These are phyloP conservation scores for Sporobolomyces phaffii DNA, from an alignment of 768 basidiomycete species.

Conservation along the genomic window DNA sequence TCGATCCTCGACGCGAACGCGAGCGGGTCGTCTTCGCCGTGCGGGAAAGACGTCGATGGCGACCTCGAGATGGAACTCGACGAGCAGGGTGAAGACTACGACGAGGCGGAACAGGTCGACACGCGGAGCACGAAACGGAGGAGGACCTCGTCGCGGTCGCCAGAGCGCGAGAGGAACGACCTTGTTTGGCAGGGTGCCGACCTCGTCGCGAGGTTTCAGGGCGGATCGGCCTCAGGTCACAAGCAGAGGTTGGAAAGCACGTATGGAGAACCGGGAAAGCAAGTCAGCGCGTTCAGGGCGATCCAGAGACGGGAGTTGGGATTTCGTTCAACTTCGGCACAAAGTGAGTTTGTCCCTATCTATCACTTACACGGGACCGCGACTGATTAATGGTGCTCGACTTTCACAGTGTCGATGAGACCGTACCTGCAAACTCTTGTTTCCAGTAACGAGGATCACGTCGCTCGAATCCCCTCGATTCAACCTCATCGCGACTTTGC, in stretches of 20 bases:
- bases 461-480: conserved; percentile 31
- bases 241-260: background rate
- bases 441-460: conserved; percentile 37
- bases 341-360: conserved; percentile 5
- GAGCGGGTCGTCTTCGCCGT: background rate
- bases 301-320: conserved; percentile 21
- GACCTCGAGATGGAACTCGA: conserved; percentile 4
- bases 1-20: conserved; percentile 5
- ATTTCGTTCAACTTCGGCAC: background rate
- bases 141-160: background rate
- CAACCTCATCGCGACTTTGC: conserved; percentile 33
- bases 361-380: too few species aligned
- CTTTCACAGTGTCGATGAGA: conserved; percentile 23
- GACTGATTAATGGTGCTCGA: background rate
- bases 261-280: background rate
- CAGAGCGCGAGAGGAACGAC: conserved; percentile 1
- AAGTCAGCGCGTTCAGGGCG: conserved; percentile 22
- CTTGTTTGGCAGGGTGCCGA: background rate
- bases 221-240: background rate
- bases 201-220: background rate
- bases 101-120: conserved; percentile 1
- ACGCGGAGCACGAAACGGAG: background rate
- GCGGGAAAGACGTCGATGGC: background rate
- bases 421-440: conserved; percentile 25
- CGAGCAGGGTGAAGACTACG: background rate